These are phyloP conservation scores for Magnaporthales sp. DNA, from an alignment of 2,329 filamentous ascomycete species.

Conservation along the genomic window DNA sequence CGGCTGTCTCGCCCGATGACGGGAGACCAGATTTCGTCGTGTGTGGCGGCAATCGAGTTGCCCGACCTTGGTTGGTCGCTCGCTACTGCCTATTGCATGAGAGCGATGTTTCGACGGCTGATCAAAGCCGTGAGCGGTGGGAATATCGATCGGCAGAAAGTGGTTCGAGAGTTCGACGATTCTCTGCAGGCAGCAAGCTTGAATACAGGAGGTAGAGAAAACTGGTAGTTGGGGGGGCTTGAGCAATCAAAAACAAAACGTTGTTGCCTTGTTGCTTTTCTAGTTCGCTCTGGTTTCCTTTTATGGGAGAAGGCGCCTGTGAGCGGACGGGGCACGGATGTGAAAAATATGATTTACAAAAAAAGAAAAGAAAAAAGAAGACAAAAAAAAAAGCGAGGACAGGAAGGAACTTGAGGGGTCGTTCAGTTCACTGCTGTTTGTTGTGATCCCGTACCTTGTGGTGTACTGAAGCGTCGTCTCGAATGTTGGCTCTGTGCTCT, in stretches of 20 bases:
- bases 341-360: no score
- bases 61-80: neutral
- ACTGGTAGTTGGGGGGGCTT: neutral
- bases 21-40: neutral
- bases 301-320: neutral
- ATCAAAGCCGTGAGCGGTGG: neutral
- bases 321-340: neutral
- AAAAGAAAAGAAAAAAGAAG: neutral
- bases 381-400: neutral
- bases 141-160: neutral
- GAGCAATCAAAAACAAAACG: neutral
- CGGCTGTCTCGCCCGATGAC: neutral
- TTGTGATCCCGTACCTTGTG: neutral
- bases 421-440: neutral
- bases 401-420: neutral
- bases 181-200: neutral
- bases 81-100: neutral
- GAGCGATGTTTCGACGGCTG: neutral
- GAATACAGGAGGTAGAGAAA: neutral
- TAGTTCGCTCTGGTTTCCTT: neutral
- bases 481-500: neutral
- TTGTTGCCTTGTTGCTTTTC: neutral
- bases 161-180: neutral
- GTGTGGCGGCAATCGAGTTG: neutral
- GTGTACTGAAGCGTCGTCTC: neutral